phyloP scores from a whole-genome alignment of 1,284 basidiomycete genomes.

The Malassezia restricta region DNA sequence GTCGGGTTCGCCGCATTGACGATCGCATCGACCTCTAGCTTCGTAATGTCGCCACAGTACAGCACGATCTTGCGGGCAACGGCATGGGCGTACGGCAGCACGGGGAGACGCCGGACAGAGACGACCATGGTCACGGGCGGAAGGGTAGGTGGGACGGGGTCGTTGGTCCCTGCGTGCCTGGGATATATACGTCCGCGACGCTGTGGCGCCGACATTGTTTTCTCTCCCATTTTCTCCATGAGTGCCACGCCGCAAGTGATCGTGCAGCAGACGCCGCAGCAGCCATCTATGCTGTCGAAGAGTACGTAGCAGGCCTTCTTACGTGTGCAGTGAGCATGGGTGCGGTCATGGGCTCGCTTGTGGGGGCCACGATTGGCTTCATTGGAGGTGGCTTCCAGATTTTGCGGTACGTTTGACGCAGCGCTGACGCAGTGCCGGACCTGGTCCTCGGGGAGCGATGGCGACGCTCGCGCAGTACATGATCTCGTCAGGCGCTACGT shows the following conservation, averaged over 20 bases:
- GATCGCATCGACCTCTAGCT: conserved; percentile 29
- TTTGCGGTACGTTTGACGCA: conserved; percentile 20
- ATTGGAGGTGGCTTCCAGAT: conserved; percentile 42
- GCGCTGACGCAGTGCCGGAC: conserved; percentile 22
- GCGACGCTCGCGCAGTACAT: conserved; percentile 39
- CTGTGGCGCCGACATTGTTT: neutral
- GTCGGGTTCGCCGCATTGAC: conserved; percentile 40
- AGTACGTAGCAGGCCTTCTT: neutral
- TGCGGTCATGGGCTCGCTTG: conserved; percentile 40
- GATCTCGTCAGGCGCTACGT: conserved; percentile 38
- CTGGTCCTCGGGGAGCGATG: conserved; percentile 32
- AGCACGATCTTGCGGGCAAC: conserved; percentile 12
- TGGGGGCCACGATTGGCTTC: conserved; percentile 41
- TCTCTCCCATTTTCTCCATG: neutral
- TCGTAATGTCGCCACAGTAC: conserved; percentile 12
- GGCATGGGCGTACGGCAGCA: conserved; percentile 4
- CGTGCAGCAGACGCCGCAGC: conserved; percentile 9
- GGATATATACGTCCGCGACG: neutral
- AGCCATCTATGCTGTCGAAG: conserved; percentile 10
- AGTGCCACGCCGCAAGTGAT: conserved; percentile 2
- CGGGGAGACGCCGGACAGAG: neutral
- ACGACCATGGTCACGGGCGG: neutral
- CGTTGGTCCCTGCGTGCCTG: neutral
- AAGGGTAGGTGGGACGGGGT: too few relatives aligned
- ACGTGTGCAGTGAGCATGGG: conserved; percentile 34